Base-by-base conservation (phyloP, 345 rosid genomes). In the Euclidium syriacum region DNA sequence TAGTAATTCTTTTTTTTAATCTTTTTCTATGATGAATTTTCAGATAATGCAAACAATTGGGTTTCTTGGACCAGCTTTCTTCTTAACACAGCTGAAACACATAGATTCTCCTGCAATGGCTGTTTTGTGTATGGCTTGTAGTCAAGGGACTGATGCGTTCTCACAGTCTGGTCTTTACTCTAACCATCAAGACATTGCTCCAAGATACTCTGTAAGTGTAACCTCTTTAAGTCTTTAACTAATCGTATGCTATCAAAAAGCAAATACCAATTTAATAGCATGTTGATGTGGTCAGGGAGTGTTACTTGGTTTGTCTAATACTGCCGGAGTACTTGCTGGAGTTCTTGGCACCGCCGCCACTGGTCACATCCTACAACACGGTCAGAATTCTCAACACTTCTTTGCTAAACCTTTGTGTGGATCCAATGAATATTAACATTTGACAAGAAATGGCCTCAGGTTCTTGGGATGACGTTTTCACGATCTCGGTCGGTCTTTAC, bases 11-110 rank as follows among this genome's bases (percentile, higher is more conserved):
- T 52, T 25, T 0, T 0, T 16, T 49, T 17, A 51, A 2, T 50
- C 10, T 46, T 22, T 60, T 25, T 8, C 10, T 43, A 7, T 52
- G 26, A 36, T 62, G 64, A 6, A 22, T 38, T n/a, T n/a, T 30
- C 88, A 92, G 98, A 82, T 92, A 52, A 92, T 92, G 96, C 96
- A 92, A 85, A 58, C 95, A 52, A 76, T 89, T 67, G 98, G 98
- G 69, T 92, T 92, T 80, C 87, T 92, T 29, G 98, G 96, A 63
- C 96, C 94, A 59, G 96, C 96, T 39, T 92, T 92, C 83, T 92
- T 89, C 63, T 77, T 92, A 57, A 92, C 95, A 61, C 98, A 88
- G 78, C 71, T 92, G 80, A 88, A 90, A 83, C 95, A 92, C 70
- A 59, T 92, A 36, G 55, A 92, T 67, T 83, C 95, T 77, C 96